A percentile compares a stretch with the other conserved stretches of the same genome.
Evolutionary conservation across 345 rosid species (phyloP).

Genomic region (Aquilaria malaccensis): DNA sequence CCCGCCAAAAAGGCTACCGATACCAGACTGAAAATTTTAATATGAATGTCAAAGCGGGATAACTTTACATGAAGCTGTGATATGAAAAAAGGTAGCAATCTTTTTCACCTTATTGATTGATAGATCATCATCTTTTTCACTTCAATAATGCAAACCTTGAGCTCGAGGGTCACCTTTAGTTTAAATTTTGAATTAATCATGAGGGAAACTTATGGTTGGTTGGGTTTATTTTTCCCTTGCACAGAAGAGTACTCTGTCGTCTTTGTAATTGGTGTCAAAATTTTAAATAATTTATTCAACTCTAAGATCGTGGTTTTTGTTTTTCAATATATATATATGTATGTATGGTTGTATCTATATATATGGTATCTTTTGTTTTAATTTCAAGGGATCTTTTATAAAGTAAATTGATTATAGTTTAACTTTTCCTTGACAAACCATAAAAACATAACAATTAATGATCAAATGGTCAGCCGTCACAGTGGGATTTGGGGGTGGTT

Average conservation of each 20-base stretch:
- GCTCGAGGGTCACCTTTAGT: conserved; percentile 5
- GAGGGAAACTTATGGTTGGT: not conserved
- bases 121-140: conserved; percentile 39
- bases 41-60: too few species aligned
- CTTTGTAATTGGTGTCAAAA: too few species aligned
- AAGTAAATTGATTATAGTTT: not conserved
- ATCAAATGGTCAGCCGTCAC: conserved; percentile 30
- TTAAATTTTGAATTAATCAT: conserved; percentile 24
- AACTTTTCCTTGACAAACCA: too few species aligned
- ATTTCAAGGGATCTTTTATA: not conserved
- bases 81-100: conserved; percentile 26
- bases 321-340: too few species aligned
- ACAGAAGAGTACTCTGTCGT: not conserved
- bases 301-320: too few species aligned
- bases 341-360: too few species aligned
- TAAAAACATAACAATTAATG: conserved; percentile 6
- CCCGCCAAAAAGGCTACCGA: conserved; percentile 20
- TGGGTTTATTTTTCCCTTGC: not conserved
- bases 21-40: too few species aligned
- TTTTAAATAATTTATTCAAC: too few species aligned
- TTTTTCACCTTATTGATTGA: conserved; percentile 38
- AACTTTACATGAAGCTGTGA: conserved; percentile 18
- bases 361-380: not conserved
- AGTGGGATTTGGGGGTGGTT: conserved; percentile 24
- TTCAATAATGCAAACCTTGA: conserved; percentile 21